Conservation (phyloP, 495 filamentous ascomycete genomes). For the Hypoxylon rickii region DNA sequence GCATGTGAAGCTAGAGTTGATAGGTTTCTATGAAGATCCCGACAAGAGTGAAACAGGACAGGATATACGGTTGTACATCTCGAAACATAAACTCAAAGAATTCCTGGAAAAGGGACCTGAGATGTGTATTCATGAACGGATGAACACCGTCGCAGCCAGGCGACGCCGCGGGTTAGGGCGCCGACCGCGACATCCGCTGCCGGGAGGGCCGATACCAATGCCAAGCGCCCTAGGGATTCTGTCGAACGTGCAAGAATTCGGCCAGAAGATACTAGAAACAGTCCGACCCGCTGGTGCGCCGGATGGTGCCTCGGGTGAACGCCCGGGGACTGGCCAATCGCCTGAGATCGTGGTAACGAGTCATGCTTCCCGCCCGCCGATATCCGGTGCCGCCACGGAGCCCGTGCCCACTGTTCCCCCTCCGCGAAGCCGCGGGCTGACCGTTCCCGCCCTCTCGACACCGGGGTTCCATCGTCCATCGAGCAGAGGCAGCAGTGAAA, state of each 20-base stretch:
- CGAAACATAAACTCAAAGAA: constrained; percentile 53
- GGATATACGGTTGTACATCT: constrained; percentile 60
- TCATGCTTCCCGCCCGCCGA: constrained; percentile 32
- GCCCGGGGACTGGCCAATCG: constrained; percentile 19
- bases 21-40: constrained; percentile 64
- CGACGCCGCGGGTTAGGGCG: constrained; percentile 2
- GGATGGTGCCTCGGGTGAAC: constrained; percentile 1
- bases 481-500: constrained; percentile 34
- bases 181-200: constrained; percentile 14
- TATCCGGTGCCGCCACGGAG: constrained; percentile 28
- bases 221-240: constrained; percentile 25
- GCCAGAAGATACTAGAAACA: constrained; percentile 27
- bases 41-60: constrained; percentile 45
- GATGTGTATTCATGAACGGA: constrained; percentile 45
- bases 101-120: constrained; percentile 54
- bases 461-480: constrained; percentile 34
- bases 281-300: constrained; percentile 15
- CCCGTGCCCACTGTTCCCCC: constrained; percentile 15
- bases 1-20: constrained; percentile 61
- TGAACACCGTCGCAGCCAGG: constrained; percentile 40
- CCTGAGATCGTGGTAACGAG: constrained; percentile 47
- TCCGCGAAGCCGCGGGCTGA: constrained; percentile 31
- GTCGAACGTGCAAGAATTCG: constrained; percentile 27
- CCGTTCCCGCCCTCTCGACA: constrained; percentile 34
- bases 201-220: constrained; percentile 13